Base-by-base conservation (phyloP, 768 basidiomycete genomes). In the Auricularia auricula-judae region DNA sequence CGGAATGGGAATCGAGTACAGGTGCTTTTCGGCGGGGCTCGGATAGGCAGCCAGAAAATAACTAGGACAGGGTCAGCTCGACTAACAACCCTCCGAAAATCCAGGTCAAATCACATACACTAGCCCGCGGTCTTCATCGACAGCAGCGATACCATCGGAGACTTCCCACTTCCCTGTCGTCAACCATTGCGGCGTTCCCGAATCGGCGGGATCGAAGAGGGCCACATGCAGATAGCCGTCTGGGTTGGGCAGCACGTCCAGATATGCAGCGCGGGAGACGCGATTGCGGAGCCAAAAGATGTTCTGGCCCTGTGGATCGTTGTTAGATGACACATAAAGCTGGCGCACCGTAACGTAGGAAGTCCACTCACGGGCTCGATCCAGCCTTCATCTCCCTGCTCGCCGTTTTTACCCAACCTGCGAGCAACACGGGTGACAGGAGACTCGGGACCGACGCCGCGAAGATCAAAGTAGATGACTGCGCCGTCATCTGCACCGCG, bases 201-300 rank as follows among this genome's bases (percentile, higher is more conserved):
- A 80, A 66, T 81, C 82, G 3, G 88, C 84, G 4, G 93, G 87
- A 67, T 83, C 87, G 79, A 95, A 99, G 36, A 94, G 81, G 0
- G 96, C 97, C 70, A 99, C 86, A 72, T 98, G 96, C 68, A 91
- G 88, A 78, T 81, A 98, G 0, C 97, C 97, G 3, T 89, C 85
- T 33, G 77, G 70, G 36, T 82, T 85, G 8, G 96, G 93, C 3
- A 95, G 83, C 66, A 99, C 82, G 73, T 99, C 97, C 61, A 99
- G 81, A 42, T 98, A 99, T 16, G 89, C 90, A 34, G 82, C 76
- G 5, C 78, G 74, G 43, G 79, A 79, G 4, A 74, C 72, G 12
- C 70, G 58, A 66, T 70, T 14, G 72, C 64, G 21, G 21, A 91
- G 75, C 1, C 84, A 81, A 66, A 80, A 77, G 43, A 93, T 85